Conservation (phyloP, 208 protist species). For the Leishmania gerbilli region DNA sequence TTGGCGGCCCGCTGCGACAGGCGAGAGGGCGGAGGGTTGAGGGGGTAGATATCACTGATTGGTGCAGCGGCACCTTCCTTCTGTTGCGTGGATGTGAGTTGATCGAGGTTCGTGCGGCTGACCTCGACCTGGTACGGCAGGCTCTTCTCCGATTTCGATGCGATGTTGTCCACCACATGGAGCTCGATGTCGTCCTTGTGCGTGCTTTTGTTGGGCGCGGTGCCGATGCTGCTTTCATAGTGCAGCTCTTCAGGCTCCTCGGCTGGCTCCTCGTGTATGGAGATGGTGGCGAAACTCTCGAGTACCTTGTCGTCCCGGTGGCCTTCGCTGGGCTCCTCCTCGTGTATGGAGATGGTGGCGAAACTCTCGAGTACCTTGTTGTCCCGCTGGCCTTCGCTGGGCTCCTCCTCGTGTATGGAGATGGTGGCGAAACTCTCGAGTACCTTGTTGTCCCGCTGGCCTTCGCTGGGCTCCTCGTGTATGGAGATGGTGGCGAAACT, state of each 20-base stretch:
- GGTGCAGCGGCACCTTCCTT: conserved; percentile 1
- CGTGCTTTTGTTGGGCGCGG: not conserved
- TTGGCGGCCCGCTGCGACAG: conserved; percentile 26
- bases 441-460: too few relatives aligned
- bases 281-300: too few relatives aligned
- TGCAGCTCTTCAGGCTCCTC: not conserved
- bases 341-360: too few relatives aligned
- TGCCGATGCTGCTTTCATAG: not conserved
- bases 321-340: not conserved
- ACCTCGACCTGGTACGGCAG: conserved; percentile 24
- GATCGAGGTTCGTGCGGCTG: conserved; percentile 1
- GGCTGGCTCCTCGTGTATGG: not conserved
- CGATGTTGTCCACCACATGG: not conserved
- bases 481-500: not conserved
- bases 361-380: too few relatives aligned
- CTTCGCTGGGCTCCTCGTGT: not conserved
- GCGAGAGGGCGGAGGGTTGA: conserved; percentile 15
- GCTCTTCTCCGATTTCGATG: conserved; percentile 20
- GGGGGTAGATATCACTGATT: not conserved
- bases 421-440: too few relatives aligned
- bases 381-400: too few relatives aligned
- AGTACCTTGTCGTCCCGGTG: too few relatives aligned
- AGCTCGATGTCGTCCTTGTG: conserved; percentile 29
- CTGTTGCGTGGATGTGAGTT: not conserved
- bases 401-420: conserved; percentile 8